Evolutionary conservation across 2,329 filamentous ascomycete species (phyloP), one percentile per base, ranked within the genome.

Genomic region (Talaromyces rugulosus): DNA sequence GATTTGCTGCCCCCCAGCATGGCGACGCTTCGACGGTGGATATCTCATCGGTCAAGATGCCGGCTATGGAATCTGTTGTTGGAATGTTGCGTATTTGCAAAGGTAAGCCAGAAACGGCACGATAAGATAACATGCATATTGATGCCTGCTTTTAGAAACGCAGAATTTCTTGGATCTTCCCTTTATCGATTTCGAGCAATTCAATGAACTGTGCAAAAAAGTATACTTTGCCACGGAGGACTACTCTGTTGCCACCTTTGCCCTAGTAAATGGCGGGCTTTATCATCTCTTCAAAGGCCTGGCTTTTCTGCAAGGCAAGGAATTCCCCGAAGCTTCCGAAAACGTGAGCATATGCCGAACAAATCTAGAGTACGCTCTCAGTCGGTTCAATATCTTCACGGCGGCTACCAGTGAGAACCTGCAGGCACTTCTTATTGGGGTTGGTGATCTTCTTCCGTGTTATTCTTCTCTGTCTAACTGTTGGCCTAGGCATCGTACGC

Each of bases 381-480:
- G 75, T 23, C 75, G 82, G 66, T 75, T 87, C 60, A 82, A 82
- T 12, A 74, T 89, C 28, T 79, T 88, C 65, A 75, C 87, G 67
- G 82, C 85, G 1, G 78, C 84, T 28, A 83, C 77, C 33, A 71
- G 80, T 42, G 80, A 83, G 75, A 87, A 82, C 51, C 80, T 88
- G 27, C 81, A 86, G 64, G 84, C 86, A 9, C 75, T 89, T 3
- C 68, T 84, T n/a, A 73, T 88, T 7, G 85, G 82, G 0, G 86
- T 87, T 71, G 67, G 81, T 73, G 36, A 18, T 5, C 27, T 8
- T 9, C 30, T 31, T 28, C 54, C 47, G 65, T 66, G 64, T 69
- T 7, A 68, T 63, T 55, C 71, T 68, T 59, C 66, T 69, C 5
- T 77, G 78, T 51, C 67, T 70, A 6, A 67, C 40, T 27, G 33